Conservation (phyloP, 805 yeast genomes). For the Lipomyces orientalis region DNA sequence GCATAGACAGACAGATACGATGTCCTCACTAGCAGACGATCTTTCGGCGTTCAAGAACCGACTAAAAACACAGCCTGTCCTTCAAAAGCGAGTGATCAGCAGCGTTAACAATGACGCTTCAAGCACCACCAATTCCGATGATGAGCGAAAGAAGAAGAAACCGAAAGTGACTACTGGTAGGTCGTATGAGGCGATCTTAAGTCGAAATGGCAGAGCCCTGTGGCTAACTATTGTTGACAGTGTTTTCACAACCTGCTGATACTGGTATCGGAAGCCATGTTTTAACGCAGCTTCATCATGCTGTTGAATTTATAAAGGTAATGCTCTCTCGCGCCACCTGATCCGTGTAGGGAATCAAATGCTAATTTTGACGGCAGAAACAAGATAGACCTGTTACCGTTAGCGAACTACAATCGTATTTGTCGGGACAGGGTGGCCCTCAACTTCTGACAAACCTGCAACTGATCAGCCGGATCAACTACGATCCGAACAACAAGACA, state of each 20-base stretch:
- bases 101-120: conserved; percentile 10
- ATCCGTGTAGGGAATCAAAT: conserved; percentile 16
- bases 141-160: conserved; percentile 31
- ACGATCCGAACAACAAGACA: conserved; percentile 64
- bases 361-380: conserved; percentile 33
- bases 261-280: conserved; percentile 61
- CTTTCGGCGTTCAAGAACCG: conserved; percentile 68
- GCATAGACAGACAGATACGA: background rate
- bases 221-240: conserved; percentile 15
- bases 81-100: conserved; percentile 39
- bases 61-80: conserved; percentile 62
- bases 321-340: conserved; percentile 27
- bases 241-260: conserved; percentile 47
- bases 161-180: conserved; percentile 29
- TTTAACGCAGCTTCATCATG: conserved; percentile 85
- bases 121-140: conserved; percentile 20
- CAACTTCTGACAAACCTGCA: conserved; percentile 73
- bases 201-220: background rate
- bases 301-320: conserved; percentile 84
- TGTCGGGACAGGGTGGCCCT: conserved; percentile 65
- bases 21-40: conserved; percentile 56
- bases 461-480: conserved; percentile 77
- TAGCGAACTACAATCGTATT: conserved; percentile 66
- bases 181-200: background rate
- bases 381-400: conserved; percentile 74